Evolutionary conservation across 495 filamentous ascomycete genomes (phyloP), one percentile per base, ranked within the genome.

Genomic region (Tuber aestivum): DNA sequence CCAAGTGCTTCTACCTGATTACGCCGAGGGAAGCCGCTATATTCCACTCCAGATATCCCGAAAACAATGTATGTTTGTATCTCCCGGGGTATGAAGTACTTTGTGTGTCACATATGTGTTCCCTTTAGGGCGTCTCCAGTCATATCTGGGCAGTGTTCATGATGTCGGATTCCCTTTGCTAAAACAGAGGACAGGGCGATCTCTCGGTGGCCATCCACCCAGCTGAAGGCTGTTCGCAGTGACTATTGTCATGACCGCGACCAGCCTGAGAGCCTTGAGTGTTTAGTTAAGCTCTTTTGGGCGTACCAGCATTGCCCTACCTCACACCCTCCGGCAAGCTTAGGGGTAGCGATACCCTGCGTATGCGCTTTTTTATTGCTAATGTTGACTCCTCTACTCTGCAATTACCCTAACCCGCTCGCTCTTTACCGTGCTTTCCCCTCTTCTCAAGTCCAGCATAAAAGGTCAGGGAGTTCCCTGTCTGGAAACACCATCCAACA

Each of bases 11-110:
- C 76, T 78, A 78, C 72, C 38, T 75, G 37, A 32, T 23, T 40
- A 35, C 44, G 23, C 78, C 78, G 78, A 79, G 68, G 78, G 61
- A 79, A 79, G 41, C 78, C 78, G 78, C 42, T 75, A 6, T 32
- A 70, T 79, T 56, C 76, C 78, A 77, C 65, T 21, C 32, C 32
- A 79, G 65, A 72, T 68, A 41, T 32, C 68, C 35, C 72, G 56
- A 75, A 77, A 41, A 48, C 41, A 75, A 38, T 35, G 50, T 42
- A 48, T 79, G 71, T 45, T 72, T n/a, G 41, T 61, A 72, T 75
- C 69, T 72, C 76, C 75, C 75, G 41, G 41, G 48, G 40, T 50
- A 21, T 75, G 41, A 41, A 48, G 37, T 50, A 16, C 35, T 72
- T 73, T 21, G 18, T 38, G 72, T 70, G 78, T 73, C 72, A 79